Evolutionary conservation across 495 filamentous ascomycete species (phyloP), one percentile per base, ranked within the genome.

Genomic region (Wilcoxina mikolae): DNA sequence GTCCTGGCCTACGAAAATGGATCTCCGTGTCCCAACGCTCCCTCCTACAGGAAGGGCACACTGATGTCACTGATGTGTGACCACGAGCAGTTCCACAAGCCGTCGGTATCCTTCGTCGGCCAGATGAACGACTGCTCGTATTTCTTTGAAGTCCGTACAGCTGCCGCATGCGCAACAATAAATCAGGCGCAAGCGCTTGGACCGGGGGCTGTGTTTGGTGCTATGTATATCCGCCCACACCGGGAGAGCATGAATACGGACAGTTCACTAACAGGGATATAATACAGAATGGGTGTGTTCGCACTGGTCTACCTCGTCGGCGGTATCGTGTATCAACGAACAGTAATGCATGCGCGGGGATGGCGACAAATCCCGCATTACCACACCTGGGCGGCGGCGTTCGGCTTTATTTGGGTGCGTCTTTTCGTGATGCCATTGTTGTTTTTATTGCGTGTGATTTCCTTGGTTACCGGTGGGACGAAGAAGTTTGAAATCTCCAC

Each of bases 291-390:
- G 51, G 51, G 38, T 47, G 64, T 66, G 3, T 84, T 87, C 12
- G 75, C 93, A 15, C 71, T 86, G 3, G 93, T 88, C 22, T 99
- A 99, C 69, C 67, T 95, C 35, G 71, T 94, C 23, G 93, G 93
- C 54, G 93, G 93, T 60, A 85, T 91, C 62, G 84, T 94, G 33
- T 99, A 96, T 69, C 87, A 95, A 65, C 79, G 93, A 44, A 93
- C 84, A 10, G 93, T 99, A 53, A 85, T 87, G 71, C 85, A 96
- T 66, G 88, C 93, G 52, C 75, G 93, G 28, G 93, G 93, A 25
- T 99, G 89, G 93, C 77, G 84, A 58, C 93, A 96, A 65, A 74
- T 95, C 55, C 93, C 93, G 15, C 95, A 99, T 68, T 95, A 89
- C 71, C 78, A 76, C 56, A 73, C 94, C 48, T 99, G 93, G 93